A percentile compares a stretch with the other conserved stretches of the same genome.
Conservation (phyloP, 768 basidiomycete genomes). For the Vishniacozyma victoriae region DNA sequence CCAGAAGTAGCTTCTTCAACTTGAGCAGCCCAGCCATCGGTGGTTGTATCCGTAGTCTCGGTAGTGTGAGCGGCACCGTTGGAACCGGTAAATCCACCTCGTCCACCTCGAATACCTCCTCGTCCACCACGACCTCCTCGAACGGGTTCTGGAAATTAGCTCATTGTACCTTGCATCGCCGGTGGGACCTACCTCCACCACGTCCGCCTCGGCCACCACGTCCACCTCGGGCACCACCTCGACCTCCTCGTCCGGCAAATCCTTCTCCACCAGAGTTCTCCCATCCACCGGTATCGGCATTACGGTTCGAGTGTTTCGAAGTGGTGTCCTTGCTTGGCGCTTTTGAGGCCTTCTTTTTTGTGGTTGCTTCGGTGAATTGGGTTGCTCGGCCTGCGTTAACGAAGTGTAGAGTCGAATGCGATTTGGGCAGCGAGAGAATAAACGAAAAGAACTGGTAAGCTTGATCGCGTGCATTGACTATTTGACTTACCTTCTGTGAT, state of each 20-base stretch:
- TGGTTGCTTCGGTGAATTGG: slow-evolving; percentile 46
- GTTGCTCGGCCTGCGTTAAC: slow-evolving; percentile 40
- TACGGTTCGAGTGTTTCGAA: slow-evolving; percentile 35
- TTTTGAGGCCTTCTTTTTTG: slow-evolving; percentile 40
- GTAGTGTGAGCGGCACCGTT: slow-evolving; percentile 1
- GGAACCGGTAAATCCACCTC: slow-evolving; percentile 37
- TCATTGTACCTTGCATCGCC: not conserved
- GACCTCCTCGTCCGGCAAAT: slow-evolving; percentile 41
- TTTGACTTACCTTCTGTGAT: slow-evolving; percentile 45
- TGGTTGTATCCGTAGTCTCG: slow-evolving; percentile 29
- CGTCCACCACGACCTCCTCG: slow-evolving; percentile 42
- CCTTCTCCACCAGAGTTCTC: slow-evolving; percentile 32
- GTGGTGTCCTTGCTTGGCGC: slow-evolving; percentile 13
- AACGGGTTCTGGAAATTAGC: slow-evolving; percentile 19
- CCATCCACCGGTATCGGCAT: slow-evolving; percentile 40
- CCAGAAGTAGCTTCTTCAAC: slow-evolving; percentile 30
- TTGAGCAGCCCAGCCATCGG: slow-evolving; percentile 40
- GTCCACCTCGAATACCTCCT: slow-evolving; percentile 44
- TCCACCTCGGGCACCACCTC: slow-evolving; percentile 37
- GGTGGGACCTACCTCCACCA: slow-evolving; percentile 23
- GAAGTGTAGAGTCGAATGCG: not conserved
- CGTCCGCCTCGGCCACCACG: slow-evolving; percentile 45
- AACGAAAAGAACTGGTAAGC: not conserved
- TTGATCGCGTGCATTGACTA: not conserved
- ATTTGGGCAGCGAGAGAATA: not conserved